Percentiles rank a stretch among this genome's conserved stretches.
Evolutionary conservation across 768 basidiomycete species (phyloP).

Genomic region (Amanita pseudoporphyria): DNA sequence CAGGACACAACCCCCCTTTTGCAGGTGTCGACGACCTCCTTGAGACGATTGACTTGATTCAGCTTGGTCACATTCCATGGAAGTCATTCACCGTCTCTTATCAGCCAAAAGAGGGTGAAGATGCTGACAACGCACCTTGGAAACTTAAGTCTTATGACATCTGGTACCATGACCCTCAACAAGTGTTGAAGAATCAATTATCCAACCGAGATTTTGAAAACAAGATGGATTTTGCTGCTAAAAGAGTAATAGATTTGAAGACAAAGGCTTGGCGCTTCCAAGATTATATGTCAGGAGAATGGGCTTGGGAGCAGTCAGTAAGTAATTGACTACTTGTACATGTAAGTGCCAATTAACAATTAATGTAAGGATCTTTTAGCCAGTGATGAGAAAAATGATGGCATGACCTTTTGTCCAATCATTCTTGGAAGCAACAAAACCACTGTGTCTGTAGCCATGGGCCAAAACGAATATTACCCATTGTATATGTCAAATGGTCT

Average conservation of each 20-base stretch:
- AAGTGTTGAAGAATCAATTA: constrained; percentile 15
- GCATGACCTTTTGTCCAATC: constrained; percentile 21
- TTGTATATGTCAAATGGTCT: constrained; percentile 24
- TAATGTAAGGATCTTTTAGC: constrained; percentile 17
- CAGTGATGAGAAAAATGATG: constrained; percentile 14
- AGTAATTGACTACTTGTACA: too few species aligned
- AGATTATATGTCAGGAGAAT: too few species aligned
- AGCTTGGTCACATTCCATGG: constrained; percentile 28
- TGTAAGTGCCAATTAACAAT: too few species aligned
- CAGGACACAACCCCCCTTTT: too few species aligned
- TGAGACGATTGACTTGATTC: constrained; percentile 26
- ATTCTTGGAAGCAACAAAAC: constrained; percentile 31
- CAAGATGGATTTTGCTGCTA: neutral
- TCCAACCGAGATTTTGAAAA: too few species aligned
- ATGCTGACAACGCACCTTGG: constrained; percentile 21
- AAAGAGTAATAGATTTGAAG: too few species aligned
- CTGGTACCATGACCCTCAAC: too few species aligned
- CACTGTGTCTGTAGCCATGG: constrained; percentile 25
- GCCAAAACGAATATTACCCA: constrained; percentile 27
- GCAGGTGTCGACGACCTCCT: too few species aligned
- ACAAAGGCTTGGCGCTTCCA: too few species aligned
- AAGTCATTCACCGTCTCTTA: constrained; percentile 21
- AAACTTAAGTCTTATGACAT: too few species aligned
- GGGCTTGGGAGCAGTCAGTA: too few species aligned
- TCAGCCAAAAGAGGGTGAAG: constrained; percentile 12